A percentile compares a stretch with the other conserved stretches of the same genome.
These are phyloP conservation scores for Hymenoscyphus scutula DNA, from an alignment of 2,329 filamentous ascomycete genomes.

Conservation along the genomic window DNA sequence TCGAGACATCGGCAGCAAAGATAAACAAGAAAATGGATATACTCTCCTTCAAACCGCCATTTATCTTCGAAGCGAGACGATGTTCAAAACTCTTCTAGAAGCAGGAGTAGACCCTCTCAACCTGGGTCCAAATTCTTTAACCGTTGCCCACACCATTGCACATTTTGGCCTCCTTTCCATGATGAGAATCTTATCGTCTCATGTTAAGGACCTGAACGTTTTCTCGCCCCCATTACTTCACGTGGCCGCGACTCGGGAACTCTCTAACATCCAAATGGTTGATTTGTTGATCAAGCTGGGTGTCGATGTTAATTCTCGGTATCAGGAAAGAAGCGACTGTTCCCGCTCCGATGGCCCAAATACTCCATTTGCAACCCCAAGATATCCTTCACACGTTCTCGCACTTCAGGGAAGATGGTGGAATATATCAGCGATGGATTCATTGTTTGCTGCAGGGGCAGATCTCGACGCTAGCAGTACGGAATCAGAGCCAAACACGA, in stretches of 20 bases:
- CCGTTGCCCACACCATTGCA: constrained; percentile 7
- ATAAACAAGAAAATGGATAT: too few relatives aligned
- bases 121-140: not conserved
- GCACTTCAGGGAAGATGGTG: too few relatives aligned
- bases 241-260: not conserved
- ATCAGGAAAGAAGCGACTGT: not conserved
- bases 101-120: not conserved
- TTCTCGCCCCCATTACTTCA: constrained; percentile 14
- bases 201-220: constrained; percentile 10
- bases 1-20: too few relatives aligned
- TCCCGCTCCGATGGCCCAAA: too few relatives aligned
- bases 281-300: constrained; percentile 8
- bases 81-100: constrained; percentile 1
- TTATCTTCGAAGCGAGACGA: not conserved
- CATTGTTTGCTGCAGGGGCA: too few relatives aligned
- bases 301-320: constrained; percentile 4
- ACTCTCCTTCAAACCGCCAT: not conserved
- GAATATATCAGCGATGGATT: too few relatives aligned
- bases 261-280: constrained; percentile 13
- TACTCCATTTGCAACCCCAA: too few relatives aligned
- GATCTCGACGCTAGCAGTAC: too few relatives aligned
- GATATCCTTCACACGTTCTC: too few relatives aligned
- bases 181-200: constrained; percentile 8
- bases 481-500: too few relatives aligned
- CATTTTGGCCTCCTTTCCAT: constrained; percentile 7